phyloP scores from a whole-genome alignment of 2,329 filamentous ascomycete genomes.

The Mycosphaerella arachidis region DNA sequence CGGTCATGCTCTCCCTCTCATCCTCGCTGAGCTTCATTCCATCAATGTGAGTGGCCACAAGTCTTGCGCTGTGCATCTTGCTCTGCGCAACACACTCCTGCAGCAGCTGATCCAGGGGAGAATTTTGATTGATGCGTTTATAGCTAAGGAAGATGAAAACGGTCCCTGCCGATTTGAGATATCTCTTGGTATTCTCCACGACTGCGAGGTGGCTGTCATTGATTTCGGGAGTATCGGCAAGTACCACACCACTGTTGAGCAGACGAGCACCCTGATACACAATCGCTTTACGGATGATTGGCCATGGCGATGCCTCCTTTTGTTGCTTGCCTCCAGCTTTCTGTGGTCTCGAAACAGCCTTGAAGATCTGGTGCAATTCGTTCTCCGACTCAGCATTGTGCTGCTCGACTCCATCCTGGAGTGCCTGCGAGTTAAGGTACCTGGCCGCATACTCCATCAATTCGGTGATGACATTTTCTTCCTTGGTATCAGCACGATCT shows the following conservation, averaged over 20 bases:
- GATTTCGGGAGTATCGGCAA: slow-evolving; percentile 22
- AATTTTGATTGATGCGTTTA: slow-evolving; percentile 8
- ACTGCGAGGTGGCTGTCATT: slow-evolving; percentile 15
- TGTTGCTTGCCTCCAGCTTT: neutral
- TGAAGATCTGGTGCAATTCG: slow-evolving; percentile 3
- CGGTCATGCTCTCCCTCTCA: neutral
- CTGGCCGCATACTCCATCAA: neutral
- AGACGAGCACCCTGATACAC: slow-evolving; percentile 12
- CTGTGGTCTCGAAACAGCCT: neutral
- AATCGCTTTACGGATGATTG: slow-evolving; percentile 11
- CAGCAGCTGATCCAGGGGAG: slow-evolving; percentile 8
- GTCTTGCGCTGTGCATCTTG: slow-evolving; percentile 11
- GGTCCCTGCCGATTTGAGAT: slow-evolving; percentile 10
- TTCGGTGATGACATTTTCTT: too few species aligned
- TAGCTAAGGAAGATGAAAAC: slow-evolving; percentile 11
- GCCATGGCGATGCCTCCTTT: slow-evolving; percentile 11
- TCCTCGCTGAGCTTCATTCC: neutral
- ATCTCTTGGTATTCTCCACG: slow-evolving; percentile 15
- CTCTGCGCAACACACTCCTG: slow-evolving; percentile 6
- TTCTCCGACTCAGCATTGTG: neutral
- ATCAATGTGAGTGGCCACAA: slow-evolving; percentile 18
- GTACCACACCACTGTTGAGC: slow-evolving; percentile 14
- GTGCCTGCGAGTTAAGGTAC: neutral
- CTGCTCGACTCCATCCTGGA: slow-evolving; percentile 4
- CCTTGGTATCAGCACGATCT: too few species aligned